phyloP scores from a whole-genome alignment of 2,329 filamentous ascomycete species.

The Juglanconis sp. region DNA sequence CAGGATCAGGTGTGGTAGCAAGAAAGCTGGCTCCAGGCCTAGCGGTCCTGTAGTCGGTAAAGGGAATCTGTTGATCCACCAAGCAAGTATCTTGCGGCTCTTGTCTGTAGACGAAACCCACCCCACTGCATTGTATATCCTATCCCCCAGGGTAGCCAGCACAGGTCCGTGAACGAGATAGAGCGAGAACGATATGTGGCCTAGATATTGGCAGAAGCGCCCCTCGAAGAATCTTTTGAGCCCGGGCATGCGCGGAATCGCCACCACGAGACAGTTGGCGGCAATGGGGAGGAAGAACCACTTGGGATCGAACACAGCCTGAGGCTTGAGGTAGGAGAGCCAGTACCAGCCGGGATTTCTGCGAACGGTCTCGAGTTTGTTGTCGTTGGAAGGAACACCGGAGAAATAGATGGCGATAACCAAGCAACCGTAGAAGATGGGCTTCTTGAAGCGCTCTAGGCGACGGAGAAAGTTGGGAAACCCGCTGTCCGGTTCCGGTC shows the following conservation, averaged over 20 bases:
- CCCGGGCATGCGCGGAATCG: slow-evolving; percentile 55
- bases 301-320: slow-evolving; percentile 63
- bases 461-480: slow-evolving; percentile 47
- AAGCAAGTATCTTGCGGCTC: slow-evolving; percentile 47
- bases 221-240: slow-evolving; percentile 58
- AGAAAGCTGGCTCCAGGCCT: slow-evolving; percentile 59
- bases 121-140: slow-evolving; percentile 60
- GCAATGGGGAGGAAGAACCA: slow-evolving; percentile 67
- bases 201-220: slow-evolving; percentile 58
- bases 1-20: slow-evolving; percentile 57
- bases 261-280: slow-evolving; percentile 52
- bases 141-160: slow-evolving; percentile 56
- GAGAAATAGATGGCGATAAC: slow-evolving; percentile 52
- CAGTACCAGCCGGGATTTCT: slow-evolving; percentile 59
- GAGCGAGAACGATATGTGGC: slow-evolving; percentile 58
- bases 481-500: slow-evolving; percentile 33
- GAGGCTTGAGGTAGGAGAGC: slow-evolving; percentile 59
- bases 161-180: slow-evolving; percentile 65
- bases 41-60: slow-evolving; percentile 54
- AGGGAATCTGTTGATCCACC: slow-evolving; percentile 55
- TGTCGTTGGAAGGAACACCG: slow-evolving; percentile 54
- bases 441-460: slow-evolving; percentile 45
- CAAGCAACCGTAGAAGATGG: slow-evolving; percentile 52
- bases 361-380: slow-evolving; percentile 44
- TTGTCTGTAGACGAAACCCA: slow-evolving; percentile 46